These are phyloP conservation scores for Candolleomyces eurysporus DNA, from an alignment of 768 basidiomycete genomes.

Conservation along the genomic window DNA sequence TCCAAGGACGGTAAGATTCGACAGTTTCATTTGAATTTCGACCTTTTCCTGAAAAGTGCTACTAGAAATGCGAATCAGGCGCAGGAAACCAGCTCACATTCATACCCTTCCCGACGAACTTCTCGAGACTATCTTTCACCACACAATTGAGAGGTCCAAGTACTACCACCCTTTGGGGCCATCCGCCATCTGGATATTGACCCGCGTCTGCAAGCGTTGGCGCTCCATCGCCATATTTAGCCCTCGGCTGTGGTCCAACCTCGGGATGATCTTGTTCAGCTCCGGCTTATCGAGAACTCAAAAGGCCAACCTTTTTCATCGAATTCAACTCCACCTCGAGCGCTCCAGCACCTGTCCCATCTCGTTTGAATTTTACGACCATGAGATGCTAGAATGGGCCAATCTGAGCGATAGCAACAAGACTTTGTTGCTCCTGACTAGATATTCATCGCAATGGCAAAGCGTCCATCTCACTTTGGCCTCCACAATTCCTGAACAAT, in stretches of 20 bases:
- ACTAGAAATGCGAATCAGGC: too few relatives aligned
- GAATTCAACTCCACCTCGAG: neutral
- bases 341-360: neutral
- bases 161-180: neutral
- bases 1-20: too few relatives aligned
- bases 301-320: neutral
- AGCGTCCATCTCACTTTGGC: too few relatives aligned
- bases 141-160: neutral
- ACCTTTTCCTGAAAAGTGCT: too few relatives aligned
- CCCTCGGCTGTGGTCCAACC: neutral
- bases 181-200: neutral
- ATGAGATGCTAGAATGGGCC: too few relatives aligned
- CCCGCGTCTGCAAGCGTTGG: neutral
- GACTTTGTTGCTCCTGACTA: too few relatives aligned
- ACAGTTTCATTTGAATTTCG: too few relatives aligned
- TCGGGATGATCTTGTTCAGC: neutral
- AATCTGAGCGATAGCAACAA: too few relatives aligned
- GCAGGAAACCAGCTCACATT: too few relatives aligned
- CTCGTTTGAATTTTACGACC: neutral
- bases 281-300: neutral
- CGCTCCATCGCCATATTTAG: neutral
- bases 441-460: too few relatives aligned
- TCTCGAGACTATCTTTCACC: neutral
- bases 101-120: neutral
- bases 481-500: too few relatives aligned